Evolutionary conservation across 495 filamentous ascomycete genomes (phyloP), one percentile per base, ranked within the genome.

Genomic region (Trichoderma asperelloides): DNA sequence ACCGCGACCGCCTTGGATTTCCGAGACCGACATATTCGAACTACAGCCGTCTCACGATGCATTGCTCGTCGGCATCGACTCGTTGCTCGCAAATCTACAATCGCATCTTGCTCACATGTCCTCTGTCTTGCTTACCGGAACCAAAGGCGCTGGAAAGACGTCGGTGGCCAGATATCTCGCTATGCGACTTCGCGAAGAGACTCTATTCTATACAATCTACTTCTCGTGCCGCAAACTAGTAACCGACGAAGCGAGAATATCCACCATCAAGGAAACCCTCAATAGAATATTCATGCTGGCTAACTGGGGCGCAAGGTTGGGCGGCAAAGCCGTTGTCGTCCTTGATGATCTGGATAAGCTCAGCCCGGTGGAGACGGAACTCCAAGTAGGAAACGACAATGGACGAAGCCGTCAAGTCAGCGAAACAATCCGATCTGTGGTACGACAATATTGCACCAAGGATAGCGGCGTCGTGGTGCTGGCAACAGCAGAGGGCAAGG

Each of bases 281-380:
- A 89, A 83, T 60, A 84, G 90, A 16, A 77, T 94, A 18, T 97
- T 98, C 71, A 92, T 93, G 81, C 82, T 86, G 43, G 95, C 96
- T 16, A 87, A 88, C 49, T 98, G 94, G 93, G 92, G 89, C 66
- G 89, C 93, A 39, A 84, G 92, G 63, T 84, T 92, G 13, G 93
- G 91, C 49, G 93, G 95, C 7, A 87, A 85, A 67, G 83, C 93
- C 0, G 71, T 97, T 5, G 87, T 98, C 16, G 85, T 98, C 49
- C 80, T 98, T 3, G 95, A 98, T 72, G 95, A 98, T 69, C 80
- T 98, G 12, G 96, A 98, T 74, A 89, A 89, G 68, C 79, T 98
- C 12, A 97, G 95, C 73, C 93, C 94, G 0, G 87, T 86, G 0
- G 95, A 98, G 77, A 96, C 92, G 0, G 95, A 98, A 74, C 80